Evolutionary conservation across 805 yeast species (phyloP), one percentile per base, ranked within the genome.

Genomic region (Tanozyma kutaoensis): DNA sequence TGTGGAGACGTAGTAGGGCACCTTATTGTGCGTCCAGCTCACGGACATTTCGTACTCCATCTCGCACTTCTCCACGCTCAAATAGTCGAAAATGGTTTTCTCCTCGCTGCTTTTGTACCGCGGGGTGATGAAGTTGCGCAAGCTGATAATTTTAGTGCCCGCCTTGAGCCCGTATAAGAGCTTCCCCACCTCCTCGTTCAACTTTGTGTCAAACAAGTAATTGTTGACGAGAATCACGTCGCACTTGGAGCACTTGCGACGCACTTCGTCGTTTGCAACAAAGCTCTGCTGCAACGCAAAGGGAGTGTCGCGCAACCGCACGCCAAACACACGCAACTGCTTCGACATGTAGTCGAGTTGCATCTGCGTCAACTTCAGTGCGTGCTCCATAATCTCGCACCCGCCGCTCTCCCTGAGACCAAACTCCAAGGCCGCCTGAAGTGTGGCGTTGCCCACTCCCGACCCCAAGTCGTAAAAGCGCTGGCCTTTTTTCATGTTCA

Each of bases 391-490:
- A 25, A 86, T 68, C 46, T 86, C 96, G 50, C 88, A 81, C 1
- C 96, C 96, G 42, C 80, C 82, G 48, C 93, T 76, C 11, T 45
- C 38, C 28, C 62, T 62, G 33, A 85, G 78, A 2, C 95, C 94
- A 45, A 69, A 72, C 41, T 85, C 94, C 20, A 86, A 49, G 0
- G 95, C 84, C 0, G 95, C 93, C 47, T 85, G 95, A 23, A 85
- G 64, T 0, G 79, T 76, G 31, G 95, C 82, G 45, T 86, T 86
- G 0, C 95, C 96, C 11, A 86, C 95, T 11, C 96, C 96, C 0
- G 94, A 82, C 0, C 96, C 96, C 14, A 86, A 58, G 50, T 86
- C 96, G 35, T 86, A 72, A 42, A 84, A 85, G n/a, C 59, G 66
- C 24, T 69, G 66, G 2, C 49, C 51, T 2, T 69, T 59, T 20